These are phyloP conservation scores for Wickerhamiella sorbophila DNA, from an alignment of 805 yeast genomes.

Conservation along the genomic window DNA sequence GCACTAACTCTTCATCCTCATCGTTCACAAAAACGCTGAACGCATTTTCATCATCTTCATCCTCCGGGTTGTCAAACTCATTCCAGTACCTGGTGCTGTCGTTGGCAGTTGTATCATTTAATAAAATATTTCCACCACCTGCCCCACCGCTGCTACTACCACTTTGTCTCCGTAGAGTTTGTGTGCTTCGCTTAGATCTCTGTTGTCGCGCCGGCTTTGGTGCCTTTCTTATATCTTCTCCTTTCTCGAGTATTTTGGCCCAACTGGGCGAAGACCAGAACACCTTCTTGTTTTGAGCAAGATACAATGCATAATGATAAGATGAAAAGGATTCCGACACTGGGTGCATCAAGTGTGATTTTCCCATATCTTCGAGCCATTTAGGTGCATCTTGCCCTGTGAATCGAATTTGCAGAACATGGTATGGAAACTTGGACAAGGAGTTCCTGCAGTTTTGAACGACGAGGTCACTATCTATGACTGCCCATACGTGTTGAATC, in stretches of 20 bases:
- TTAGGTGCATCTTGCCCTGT: constrained; percentile 26
- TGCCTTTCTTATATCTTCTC: constrained; percentile 33
- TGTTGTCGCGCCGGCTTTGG: constrained; percentile 21
- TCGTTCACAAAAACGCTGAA: constrained; percentile 22
- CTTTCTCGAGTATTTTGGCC: constrained; percentile 25
- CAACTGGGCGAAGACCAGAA: constrained; percentile 28
- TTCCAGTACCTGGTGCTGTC: constrained; percentile 39
- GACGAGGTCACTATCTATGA: constrained; percentile 22
- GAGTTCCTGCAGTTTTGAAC: constrained; percentile 7
- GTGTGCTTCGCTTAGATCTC: constrained; percentile 1
- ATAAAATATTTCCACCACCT: constrained; percentile 11
- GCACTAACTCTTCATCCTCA: constrained; percentile 19
- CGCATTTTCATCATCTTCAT: constrained; percentile 27
- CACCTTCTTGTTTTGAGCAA: constrained; percentile 17
- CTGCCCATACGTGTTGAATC: constrained; percentile 23
- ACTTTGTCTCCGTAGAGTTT: too few species aligned
- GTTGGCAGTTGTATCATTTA: constrained; percentile 9
- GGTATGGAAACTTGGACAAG: constrained; percentile 31
- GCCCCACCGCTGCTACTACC: not conserved
- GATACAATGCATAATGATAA: constrained; percentile 25
- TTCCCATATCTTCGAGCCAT: constrained; percentile 28
- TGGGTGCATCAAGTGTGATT: constrained; percentile 36
- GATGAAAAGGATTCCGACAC: constrained; percentile 30
- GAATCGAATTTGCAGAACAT: constrained; percentile 36
- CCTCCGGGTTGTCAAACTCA: constrained; percentile 52